Evolutionary conservation across 2,329 filamentous ascomycete genomes (phyloP).

Genomic region (Diplodia corticola): DNA sequence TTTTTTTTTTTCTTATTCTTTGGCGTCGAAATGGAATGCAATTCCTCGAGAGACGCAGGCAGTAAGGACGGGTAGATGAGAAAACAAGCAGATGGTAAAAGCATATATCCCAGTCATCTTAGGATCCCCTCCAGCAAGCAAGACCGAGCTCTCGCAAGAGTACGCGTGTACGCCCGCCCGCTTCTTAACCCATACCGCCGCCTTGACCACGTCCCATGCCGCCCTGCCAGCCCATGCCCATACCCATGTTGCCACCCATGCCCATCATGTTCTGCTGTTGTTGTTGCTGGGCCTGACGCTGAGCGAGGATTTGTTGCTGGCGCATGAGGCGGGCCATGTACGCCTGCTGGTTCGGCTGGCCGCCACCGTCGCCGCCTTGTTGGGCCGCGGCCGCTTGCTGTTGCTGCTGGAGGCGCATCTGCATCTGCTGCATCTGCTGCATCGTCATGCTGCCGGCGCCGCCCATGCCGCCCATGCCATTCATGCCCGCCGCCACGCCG

Average conservation of each 20-base stretch:
- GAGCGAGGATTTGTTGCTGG: constrained; percentile 26
- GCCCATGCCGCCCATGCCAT: constrained; percentile 24
- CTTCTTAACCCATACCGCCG: neutral
- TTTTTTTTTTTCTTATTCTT: neutral
- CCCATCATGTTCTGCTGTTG: constrained; percentile 26
- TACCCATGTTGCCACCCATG: constrained; percentile 19
- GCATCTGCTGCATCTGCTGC: constrained; percentile 31
- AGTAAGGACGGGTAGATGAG: neutral
- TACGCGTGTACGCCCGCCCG: neutral
- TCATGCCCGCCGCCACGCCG: constrained; percentile 18
- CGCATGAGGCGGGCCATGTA: constrained; percentile 28
- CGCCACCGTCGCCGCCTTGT: neutral
- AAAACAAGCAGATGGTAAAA: neutral
- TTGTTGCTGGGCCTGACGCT: constrained; percentile 28
- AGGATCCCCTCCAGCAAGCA: neutral
- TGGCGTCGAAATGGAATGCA: neutral
- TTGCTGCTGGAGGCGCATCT: constrained; percentile 27
- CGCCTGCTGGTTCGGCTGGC: constrained; percentile 10
- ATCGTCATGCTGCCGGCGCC: neutral
- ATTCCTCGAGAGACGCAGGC: neutral
- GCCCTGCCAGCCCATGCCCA: constrained; percentile 16
- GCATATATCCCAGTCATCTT: neutral
- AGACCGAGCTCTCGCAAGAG: neutral
- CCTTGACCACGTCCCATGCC: neutral
- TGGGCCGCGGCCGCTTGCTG: constrained; percentile 9